Evolutionary conservation across 2,329 filamentous ascomycete species (phyloP), one percentile per base, ranked within the genome.

Genomic region (Bipolaris oryzae): DNA sequence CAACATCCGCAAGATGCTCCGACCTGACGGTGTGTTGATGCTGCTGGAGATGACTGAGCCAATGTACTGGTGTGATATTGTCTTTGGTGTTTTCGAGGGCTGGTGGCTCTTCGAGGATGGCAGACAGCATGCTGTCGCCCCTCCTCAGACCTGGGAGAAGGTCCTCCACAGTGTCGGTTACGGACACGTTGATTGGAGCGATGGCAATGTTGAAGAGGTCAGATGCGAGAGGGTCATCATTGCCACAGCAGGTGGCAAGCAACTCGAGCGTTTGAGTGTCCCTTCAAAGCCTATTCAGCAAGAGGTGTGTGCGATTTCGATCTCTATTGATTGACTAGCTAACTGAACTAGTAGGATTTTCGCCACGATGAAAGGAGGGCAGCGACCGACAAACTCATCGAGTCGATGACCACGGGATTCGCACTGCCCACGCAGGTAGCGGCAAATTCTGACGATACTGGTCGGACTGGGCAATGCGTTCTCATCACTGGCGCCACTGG

Each of bases 401-500:
- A 23, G 1, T 18, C 28, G 33, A 34, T 18, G 7, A 33, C 25
- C 28, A 10, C 7, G 10, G 43, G 18, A 3, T 45, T 45, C 16
- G n/a, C 28, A 15, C 16, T 45, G 3, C 43, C 43, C 20, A 7
- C 28, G 5, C 20, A 39, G 5, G n/a, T 13, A 10, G 21, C 42
- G 15, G 9, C 50, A 16, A 23, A 31, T 25, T 15, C 21, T 9
- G 45, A 23, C 33, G 34, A 53, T 28, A 28, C 13, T 16, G 31
- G 18, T 35, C 37, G 23, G 3, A 7, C 42, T 48, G 51, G 18
- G n/a, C 50, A 37, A 4, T 47, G 31, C 28, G 70, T 80, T 1
- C 55, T 79, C 1, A 64, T 81, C 3, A 80, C 78, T 1, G 78
- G 78, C 5, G 73, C 73, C 0, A 70, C 77, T 0, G 79, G 79